Evolutionary conservation across 1,139 yeast species (phyloP).

Genomic region (Hemisphaericaspora xylanilytica): DNA sequence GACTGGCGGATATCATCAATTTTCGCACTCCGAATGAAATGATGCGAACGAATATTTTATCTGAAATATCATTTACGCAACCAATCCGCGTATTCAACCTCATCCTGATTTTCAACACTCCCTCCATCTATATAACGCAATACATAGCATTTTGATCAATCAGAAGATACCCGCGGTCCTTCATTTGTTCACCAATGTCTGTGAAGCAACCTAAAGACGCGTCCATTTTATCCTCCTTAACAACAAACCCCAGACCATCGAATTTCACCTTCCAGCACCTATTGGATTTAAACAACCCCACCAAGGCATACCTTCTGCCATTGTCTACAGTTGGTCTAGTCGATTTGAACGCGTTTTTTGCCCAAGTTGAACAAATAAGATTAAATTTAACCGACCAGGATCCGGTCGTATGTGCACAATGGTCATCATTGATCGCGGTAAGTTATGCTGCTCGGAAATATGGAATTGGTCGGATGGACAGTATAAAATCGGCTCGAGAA

Average conservation of each 20-base stretch:
- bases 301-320: constrained; percentile 56
- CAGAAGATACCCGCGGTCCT: constrained; percentile 1
- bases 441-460: constrained; percentile 82
- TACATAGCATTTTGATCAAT: no score
- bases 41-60: no score
- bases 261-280: constrained; percentile 48
- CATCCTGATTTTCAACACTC: no score
- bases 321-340: constrained; percentile 81
- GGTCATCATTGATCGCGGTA: constrained; percentile 88
- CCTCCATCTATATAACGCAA: no score
- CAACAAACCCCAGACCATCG: constrained; percentile 15
- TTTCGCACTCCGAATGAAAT: no score
- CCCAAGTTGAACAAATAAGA: constrained; percentile 87
- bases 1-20: no score
- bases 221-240: not conserved
- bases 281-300: constrained; percentile 42
- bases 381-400: constrained; percentile 61
- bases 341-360: constrained; percentile 92
- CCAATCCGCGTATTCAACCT: no score
- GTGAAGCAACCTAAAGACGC: constrained; percentile 2
- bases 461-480: constrained; percentile 80
- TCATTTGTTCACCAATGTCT: no score
- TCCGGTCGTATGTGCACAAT: constrained; percentile 93
- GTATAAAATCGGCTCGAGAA: constrained; percentile 59
- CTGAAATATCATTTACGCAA: no score